Evolutionary conservation across 768 basidiomycete genomes (phyloP).

Genomic region (Mycena capillaripes): DNA sequence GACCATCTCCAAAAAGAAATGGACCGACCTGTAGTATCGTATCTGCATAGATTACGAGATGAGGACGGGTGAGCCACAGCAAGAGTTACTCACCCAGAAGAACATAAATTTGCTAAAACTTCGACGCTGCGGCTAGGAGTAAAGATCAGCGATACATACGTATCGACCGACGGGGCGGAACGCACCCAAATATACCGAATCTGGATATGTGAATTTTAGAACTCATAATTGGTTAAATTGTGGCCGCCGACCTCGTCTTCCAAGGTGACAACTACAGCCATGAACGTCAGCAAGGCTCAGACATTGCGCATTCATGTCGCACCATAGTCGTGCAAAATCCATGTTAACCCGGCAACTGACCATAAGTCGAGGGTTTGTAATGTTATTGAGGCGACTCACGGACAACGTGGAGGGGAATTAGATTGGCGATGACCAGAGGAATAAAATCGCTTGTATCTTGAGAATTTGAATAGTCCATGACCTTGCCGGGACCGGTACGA

Average conservation of each 20-base stretch:
- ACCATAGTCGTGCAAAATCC: conserved; percentile 56
- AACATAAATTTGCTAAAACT: conserved; percentile 56
- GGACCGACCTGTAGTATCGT: conserved; percentile 53
- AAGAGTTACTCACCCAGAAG: conserved; percentile 50
- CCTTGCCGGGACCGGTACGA: too few relatives aligned
- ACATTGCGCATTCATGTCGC: background rate
- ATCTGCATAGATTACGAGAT: conserved; percentile 46
- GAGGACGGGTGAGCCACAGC: background rate
- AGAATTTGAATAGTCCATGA: background rate
- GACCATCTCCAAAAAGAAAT: background rate
- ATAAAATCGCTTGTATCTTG: background rate
- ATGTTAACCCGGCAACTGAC: conserved; percentile 51
- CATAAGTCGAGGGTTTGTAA: background rate
- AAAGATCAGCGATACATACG: background rate
- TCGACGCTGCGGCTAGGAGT: conserved; percentile 53
- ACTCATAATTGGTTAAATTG: too few relatives aligned
- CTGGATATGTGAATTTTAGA: conserved; percentile 33
- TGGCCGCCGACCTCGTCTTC: conserved; percentile 45
- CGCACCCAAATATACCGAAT: conserved; percentile 57
- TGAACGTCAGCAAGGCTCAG: background rate
- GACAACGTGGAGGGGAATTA: conserved; percentile 23
- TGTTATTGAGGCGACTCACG: background rate
- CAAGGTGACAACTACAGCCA: conserved; percentile 46
- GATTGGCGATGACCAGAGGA: conserved; percentile 16
- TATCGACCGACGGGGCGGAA: background rate